Evolutionary conservation across 768 basidiomycete genomes (phyloP).

Genomic region (Amanita rubescens): DNA sequence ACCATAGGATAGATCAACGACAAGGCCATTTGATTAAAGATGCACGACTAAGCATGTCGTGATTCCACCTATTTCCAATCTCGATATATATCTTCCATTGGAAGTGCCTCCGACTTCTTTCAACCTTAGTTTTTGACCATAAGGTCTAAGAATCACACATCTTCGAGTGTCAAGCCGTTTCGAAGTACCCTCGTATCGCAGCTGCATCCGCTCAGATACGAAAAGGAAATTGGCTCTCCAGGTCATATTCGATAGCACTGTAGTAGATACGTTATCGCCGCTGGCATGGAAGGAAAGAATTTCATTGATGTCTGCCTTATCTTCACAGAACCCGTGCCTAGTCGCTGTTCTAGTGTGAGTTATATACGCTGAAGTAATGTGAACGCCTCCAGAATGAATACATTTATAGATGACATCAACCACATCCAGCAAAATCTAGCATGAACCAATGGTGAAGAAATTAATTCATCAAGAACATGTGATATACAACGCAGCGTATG

Average conservation of each 20-base stretch:
- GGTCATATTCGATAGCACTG: conserved; percentile 51
- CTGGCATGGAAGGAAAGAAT: conserved; percentile 47
- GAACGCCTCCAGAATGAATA: no score
- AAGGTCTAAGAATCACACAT: conserved; percentile 48
- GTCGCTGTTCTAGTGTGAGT: conserved; percentile 18
- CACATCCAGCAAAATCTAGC: no score
- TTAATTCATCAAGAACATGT: no score
- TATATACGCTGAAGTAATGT: not conserved
- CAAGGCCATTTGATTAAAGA: conserved; percentile 39
- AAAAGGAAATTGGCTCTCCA: conserved; percentile 47
- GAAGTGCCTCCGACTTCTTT: no score
- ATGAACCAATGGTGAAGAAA: no score
- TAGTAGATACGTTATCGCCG: conserved; percentile 29
- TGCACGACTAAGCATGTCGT: conserved; percentile 20
- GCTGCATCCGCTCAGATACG: conserved; percentile 34
- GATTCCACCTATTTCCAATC: no score
- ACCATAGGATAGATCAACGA: conserved; percentile 22
- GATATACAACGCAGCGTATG: no score
- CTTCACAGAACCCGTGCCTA: conserved; percentile 42
- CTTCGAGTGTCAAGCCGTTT: conserved; percentile 33
- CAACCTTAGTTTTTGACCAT: no score
- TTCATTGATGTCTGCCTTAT: conserved; percentile 30
- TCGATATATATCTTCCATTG: no score
- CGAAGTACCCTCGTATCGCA: conserved; percentile 43
- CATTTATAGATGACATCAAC: no score